A percentile compares a stretch with the other conserved stretches of the same genome.
Conservation (phyloP, 768 basidiomycete species). For the Pulveroboletus frians region DNA sequence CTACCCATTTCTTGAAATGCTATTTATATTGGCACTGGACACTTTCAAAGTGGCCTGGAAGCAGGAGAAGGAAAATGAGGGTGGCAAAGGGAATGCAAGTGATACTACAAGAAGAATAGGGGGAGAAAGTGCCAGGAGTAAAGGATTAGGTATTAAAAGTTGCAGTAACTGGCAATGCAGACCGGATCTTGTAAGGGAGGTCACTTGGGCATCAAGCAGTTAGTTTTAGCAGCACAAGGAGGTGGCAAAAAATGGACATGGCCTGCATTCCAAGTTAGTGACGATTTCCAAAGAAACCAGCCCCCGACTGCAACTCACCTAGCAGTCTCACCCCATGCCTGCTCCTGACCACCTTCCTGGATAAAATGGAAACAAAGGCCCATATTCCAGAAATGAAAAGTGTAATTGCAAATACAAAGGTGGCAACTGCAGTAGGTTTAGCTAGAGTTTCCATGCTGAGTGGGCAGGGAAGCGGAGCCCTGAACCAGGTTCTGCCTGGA, state of each 20-base stretch:
- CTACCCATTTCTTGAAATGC: constrained; percentile 61
- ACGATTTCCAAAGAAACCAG: neutral
- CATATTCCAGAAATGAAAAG: constrained; percentile 72
- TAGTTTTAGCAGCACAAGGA: constrained; percentile 61
- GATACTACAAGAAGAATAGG: constrained; percentile 62
- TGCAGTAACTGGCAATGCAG: constrained; percentile 60
- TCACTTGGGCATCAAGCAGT: constrained; percentile 68
- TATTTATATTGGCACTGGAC: constrained; percentile 42
- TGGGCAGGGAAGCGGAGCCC: too few species aligned
- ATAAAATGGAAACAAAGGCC: constrained; percentile 77
- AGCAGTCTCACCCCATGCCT: constrained; percentile 78
- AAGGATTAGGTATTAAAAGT: constrained; percentile 66
- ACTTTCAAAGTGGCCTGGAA: constrained; percentile 56
- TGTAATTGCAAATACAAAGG: constrained; percentile 66
- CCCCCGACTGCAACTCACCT: constrained; percentile 46
- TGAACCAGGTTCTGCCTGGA: too few species aligned
- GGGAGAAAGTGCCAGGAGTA: constrained; percentile 72
- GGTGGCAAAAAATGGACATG: constrained; percentile 68
- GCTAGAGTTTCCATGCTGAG: too few species aligned
- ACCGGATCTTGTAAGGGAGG: constrained; percentile 67
- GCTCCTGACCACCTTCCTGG: constrained; percentile 46
- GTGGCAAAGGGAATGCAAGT: constrained; percentile 76
- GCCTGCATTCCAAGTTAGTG: constrained; percentile 13
- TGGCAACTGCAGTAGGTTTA: constrained; percentile 74
- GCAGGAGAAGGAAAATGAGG: constrained; percentile 68